A percentile compares a stretch with the other conserved stretches of the same genome.
These are phyloP conservation scores for Alnus glutinosa DNA, from an alignment of 306 rosid species.

Conservation along the genomic window DNA sequence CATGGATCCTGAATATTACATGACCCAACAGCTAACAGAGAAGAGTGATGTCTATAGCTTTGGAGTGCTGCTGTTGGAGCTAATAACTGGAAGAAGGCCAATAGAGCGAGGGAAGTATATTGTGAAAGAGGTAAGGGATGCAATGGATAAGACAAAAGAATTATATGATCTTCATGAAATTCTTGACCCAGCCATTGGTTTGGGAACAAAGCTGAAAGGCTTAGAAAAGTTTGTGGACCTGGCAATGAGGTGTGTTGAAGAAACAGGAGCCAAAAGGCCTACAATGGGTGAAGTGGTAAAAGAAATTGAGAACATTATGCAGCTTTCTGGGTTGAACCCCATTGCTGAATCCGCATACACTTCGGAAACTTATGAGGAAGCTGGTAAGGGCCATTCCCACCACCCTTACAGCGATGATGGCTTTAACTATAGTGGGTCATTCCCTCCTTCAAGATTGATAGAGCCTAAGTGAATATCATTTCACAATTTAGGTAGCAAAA, in stretches of 20 bases:
- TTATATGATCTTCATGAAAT: constrained; percentile 31
- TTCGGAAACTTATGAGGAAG: constrained; percentile 26
- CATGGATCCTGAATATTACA: constrained; percentile 51
- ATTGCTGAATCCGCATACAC: constrained; percentile 11
- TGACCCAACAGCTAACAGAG: constrained; percentile 37
- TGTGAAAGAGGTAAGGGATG: constrained; percentile 32
- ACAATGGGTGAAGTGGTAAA: constrained; percentile 46
- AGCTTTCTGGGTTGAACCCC: constrained; percentile 31
- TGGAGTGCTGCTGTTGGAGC: constrained; percentile 51
- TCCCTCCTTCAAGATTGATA: background rate
- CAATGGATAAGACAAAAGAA: constrained; percentile 29
- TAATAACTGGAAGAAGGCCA: constrained; percentile 40
- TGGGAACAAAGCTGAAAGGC: constrained; percentile 22
- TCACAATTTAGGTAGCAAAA: background rate
- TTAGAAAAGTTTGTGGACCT: constrained; percentile 36
- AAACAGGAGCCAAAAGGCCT: constrained; percentile 35
- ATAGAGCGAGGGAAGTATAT: constrained; percentile 39
- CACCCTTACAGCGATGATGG: constrained; percentile 4
- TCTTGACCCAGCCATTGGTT: constrained; percentile 29
- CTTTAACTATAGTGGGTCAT: constrained; percentile 14
- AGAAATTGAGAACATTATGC: constrained; percentile 41
- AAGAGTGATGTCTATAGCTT: constrained; percentile 53
- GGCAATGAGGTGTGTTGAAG: constrained; percentile 42
- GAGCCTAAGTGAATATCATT: constrained; percentile 7
- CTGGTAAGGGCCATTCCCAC: background rate